Evolutionary conservation across 2,329 filamentous ascomycete species (phyloP), one percentile per base, ranked within the genome.

Genomic region (Alternaria brassicae): DNA sequence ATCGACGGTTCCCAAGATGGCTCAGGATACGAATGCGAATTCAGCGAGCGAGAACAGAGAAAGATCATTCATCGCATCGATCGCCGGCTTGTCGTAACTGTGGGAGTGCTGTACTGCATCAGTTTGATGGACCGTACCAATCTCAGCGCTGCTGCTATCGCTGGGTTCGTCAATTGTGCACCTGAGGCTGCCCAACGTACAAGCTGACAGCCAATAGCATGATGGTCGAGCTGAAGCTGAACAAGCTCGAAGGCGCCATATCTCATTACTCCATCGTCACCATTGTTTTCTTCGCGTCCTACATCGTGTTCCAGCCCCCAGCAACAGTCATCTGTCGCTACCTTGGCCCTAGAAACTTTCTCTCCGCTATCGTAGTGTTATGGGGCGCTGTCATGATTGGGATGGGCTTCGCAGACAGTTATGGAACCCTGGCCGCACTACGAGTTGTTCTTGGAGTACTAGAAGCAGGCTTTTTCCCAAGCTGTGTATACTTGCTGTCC

Each of bases 71-170:
- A 84, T 56, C 86, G 87, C 12, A 82, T 95, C 66, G 92, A 96
- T 76, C 80, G 74, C 32, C 79, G 81, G 28, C 73, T 84, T n/a
- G 81, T 83, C 17, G 66, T 80, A 19, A 82, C 80, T 0, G 75
- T 82, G 1, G 81, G 81, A 8, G 76, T 85, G 64, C 84, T 92
- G 79, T 93, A 93, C 77, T 91, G 89, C 73, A 83, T 91, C 68
- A 89, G 86, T 64, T 79, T 94, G 59, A 91, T 94, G 87, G 91
- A 95, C 72, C 83, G 91, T 30, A 92, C 89, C 2, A 94, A 94
- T 76, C 79, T 93, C 73, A 86, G 86, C n/a, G 82, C 86, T 21
- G 91, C 90, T 39, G 86, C 86, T 44, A 89, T 94, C 73, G 91
- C 91, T 19, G 91, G 84, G 82, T 84, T 70, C 55, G 73, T 66